A percentile compares a stretch with the other conserved stretches of the same genome.
Evolutionary conservation across 345 rosid genomes (phyloP).

Genomic region (Lenwebbia sp.): DNA sequence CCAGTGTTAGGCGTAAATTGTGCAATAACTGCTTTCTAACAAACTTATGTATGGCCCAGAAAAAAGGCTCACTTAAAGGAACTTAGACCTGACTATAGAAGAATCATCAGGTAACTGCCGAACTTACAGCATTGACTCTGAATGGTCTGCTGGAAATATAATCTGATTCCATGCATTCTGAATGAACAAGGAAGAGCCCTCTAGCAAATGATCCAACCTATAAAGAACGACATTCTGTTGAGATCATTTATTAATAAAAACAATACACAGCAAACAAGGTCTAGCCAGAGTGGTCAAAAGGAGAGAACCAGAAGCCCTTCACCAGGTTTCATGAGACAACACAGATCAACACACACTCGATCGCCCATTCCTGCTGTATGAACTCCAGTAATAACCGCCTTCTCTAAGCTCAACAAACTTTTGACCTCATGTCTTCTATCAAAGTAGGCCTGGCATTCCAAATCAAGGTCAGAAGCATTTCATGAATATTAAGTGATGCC

Average conservation of each 20-base stretch:
- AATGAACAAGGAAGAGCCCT: constrained; percentile 86
- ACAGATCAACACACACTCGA: constrained; percentile 88
- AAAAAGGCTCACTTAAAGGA: neutral
- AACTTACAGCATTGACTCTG: constrained; percentile 80
- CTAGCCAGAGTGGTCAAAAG: neutral
- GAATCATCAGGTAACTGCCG: neutral
- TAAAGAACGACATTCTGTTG: neutral
- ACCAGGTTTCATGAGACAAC: constrained; percentile 86
- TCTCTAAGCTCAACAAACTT: constrained; percentile 39
- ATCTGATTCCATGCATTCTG: constrained; percentile 79
- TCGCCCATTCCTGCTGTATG: constrained; percentile 77
- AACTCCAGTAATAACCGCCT: constrained; percentile 51
- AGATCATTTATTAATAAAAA: neutral
- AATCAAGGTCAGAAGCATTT: constrained; percentile 19
- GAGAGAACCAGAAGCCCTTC: constrained; percentile 81
- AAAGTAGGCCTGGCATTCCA: constrained; percentile 52
- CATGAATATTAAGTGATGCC: constrained; percentile 1
- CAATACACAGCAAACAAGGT: neutral
- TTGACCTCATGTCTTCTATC: constrained; percentile 61
- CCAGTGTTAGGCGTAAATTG: neutral
- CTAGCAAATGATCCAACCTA: constrained; percentile 92
- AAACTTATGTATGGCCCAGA: neutral
- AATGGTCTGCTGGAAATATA: constrained; percentile 91
- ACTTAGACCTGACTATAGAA: neutral
- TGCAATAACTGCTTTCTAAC: neutral